Percentiles rank a stretch among this genome's conserved stretches.
Conservation (phyloP, 169 alveolate genomes). For the Plasmodium yoelii region DNA sequence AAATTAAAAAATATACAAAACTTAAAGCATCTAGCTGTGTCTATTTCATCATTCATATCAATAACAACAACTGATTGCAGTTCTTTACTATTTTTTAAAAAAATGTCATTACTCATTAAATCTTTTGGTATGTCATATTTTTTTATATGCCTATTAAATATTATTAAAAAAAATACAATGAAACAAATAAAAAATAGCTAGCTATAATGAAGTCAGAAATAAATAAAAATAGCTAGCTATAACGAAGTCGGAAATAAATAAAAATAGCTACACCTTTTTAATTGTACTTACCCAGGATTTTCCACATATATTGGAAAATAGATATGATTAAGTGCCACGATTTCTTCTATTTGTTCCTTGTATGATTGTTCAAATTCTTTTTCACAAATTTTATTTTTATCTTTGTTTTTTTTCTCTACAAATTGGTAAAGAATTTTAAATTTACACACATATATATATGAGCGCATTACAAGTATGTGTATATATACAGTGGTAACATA, state of each 20-base stretch:
- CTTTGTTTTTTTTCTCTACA: slow-evolving; percentile 30
- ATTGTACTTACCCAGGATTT: slow-evolving; percentile 27
- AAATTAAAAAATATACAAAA: slow-evolving; percentile 38
- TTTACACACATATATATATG: not conserved
- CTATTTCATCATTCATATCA: slow-evolving; percentile 66
- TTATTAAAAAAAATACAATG: not conserved
- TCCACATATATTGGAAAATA: slow-evolving; percentile 67
- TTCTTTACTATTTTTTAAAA: slow-evolving; percentile 14
- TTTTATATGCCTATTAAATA: slow-evolving; percentile 26
- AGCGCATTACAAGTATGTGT: not conserved
- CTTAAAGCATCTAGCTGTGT: slow-evolving; percentile 9
- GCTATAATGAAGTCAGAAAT: not conserved
- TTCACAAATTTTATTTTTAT: slow-evolving; percentile 2
- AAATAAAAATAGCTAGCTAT: not conserved
- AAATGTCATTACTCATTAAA: slow-evolving; percentile 26
- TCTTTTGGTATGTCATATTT: slow-evolving; percentile 39
- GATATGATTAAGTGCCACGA: slow-evolving; percentile 54
- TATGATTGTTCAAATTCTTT: slow-evolving; percentile 27
- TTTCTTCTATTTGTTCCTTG: slow-evolving; percentile 52
- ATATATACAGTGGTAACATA: not conserved
- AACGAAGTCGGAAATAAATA: not conserved
- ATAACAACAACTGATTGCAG: slow-evolving; percentile 6
- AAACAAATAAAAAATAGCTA: not conserved
- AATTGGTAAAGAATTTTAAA: not conserved
- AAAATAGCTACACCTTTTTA: not conserved